Conservation (phyloP, 2,329 filamentous ascomycete species). For the Fusarium fujikuroi region DNA sequence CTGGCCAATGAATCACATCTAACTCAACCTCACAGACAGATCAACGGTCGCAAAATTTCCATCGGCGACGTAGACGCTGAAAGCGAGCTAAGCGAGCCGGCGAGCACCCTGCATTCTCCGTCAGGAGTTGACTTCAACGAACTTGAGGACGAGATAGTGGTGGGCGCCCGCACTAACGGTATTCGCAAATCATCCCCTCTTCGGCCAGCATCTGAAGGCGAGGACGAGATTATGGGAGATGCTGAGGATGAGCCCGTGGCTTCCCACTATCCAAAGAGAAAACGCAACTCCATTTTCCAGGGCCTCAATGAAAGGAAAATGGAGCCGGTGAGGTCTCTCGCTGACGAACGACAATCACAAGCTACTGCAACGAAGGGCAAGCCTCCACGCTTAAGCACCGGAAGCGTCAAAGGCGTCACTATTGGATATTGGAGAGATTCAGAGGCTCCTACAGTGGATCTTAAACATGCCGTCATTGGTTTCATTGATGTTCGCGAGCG, state of each 20-base stretch:
- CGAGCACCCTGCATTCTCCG: constrained; percentile 50
- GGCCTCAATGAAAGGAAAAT: constrained; percentile 62
- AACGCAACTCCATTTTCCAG: constrained; percentile 62
- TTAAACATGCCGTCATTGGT: constrained; percentile 69
- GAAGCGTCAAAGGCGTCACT: constrained; percentile 58
- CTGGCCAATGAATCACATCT: constrained; percentile 27
- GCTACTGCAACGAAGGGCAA: constrained; percentile 42
- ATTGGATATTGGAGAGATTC: constrained; percentile 72
- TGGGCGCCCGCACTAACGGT: constrained; percentile 57
- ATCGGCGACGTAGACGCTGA: constrained; percentile 54
- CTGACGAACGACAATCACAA: constrained; percentile 45
- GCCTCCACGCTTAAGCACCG: constrained; percentile 43
- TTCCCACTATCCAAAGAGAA: constrained; percentile 65
- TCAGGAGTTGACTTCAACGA: constrained; percentile 53
- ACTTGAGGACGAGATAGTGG: constrained; percentile 65
- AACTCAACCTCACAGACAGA: constrained; percentile 41
- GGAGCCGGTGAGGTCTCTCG: constrained; percentile 50
- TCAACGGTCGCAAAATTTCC: constrained; percentile 44
- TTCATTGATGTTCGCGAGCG: constrained; percentile 71
- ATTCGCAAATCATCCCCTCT: constrained; percentile 51
- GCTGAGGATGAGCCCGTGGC: constrained; percentile 51
- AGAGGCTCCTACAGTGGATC: constrained; percentile 56
- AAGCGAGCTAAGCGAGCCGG: constrained; percentile 58
- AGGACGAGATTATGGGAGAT: constrained; percentile 59
- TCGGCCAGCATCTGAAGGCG: constrained; percentile 48